Evolutionary conservation across 306 rosid species (phyloP).

Genomic region (Urtica urens): DNA sequence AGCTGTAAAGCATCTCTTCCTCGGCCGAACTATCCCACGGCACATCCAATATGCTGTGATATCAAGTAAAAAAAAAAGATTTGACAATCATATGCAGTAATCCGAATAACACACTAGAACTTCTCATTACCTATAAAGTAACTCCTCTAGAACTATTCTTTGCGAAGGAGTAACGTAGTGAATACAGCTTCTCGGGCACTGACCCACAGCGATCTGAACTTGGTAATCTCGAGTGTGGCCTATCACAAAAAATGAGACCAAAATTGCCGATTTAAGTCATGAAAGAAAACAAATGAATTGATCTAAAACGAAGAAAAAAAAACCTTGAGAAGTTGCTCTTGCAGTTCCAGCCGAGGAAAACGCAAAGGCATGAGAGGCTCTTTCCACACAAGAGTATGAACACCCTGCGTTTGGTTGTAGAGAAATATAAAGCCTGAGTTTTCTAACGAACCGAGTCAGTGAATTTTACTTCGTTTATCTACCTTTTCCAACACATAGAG

Average conservation of each 20-base stretch:
- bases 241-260: no score
- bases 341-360: constrained; percentile 69
- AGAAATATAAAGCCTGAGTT: not conserved
- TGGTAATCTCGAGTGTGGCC: constrained; percentile 70
- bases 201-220: constrained; percentile 79
- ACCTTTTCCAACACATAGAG: constrained; percentile 79
- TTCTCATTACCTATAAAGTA: constrained; percentile 52
- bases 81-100: not conserved
- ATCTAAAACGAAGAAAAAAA: constrained; percentile 4
- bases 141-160: constrained; percentile 73
- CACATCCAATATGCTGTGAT: constrained; percentile 39
- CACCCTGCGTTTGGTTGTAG: constrained; percentile 41
- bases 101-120: not conserved
- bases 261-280: not conserved
- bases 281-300: not conserved
- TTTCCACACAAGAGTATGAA: constrained; percentile 69
- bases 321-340: constrained; percentile 75
- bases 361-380: constrained; percentile 71
- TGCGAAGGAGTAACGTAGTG: constrained; percentile 86
- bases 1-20: constrained; percentile 69
- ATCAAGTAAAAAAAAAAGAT: constrained; percentile 17
- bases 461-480: not conserved
- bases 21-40: constrained; percentile 71
- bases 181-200: constrained; percentile 87
- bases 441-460: not conserved